Evolutionary conservation across 345 rosid species (phyloP).

Genomic region (Acer negundo): DNA sequence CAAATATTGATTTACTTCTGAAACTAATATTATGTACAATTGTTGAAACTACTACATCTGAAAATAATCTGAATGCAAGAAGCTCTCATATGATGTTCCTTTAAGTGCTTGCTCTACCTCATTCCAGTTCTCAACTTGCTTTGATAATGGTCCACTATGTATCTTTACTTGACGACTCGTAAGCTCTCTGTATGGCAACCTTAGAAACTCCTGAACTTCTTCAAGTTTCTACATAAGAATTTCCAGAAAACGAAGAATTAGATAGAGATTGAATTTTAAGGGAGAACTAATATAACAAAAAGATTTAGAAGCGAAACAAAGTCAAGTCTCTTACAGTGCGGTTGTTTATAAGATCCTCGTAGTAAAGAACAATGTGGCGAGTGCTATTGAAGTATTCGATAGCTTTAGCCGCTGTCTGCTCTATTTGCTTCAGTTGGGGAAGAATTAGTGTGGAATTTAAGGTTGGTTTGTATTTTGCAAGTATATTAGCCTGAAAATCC

Average conservation of each 20-base stretch:
- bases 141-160: constrained; percentile 28
- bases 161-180: constrained; percentile 43
- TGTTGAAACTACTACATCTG: constrained; percentile 8
- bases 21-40: constrained; percentile 7
- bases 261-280: no score
- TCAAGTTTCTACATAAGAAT: constrained; percentile 29
- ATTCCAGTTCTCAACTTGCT: constrained; percentile 33
- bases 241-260: neutral
- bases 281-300: neutral
- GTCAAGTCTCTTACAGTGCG: constrained; percentile 25
- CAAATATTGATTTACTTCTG: constrained; percentile 4
- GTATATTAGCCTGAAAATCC: constrained; percentile 39
- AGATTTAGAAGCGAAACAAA: neutral
- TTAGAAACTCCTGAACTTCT: constrained; percentile 35
- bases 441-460: constrained; percentile 33
- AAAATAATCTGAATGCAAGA: constrained; percentile 24
- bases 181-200: constrained; percentile 36
- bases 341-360: constrained; percentile 40
- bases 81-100: constrained; percentile 32
- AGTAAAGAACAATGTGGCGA: constrained; percentile 40
- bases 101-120: constrained; percentile 24
- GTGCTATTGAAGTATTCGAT: constrained; percentile 35
- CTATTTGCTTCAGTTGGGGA: constrained; percentile 35
- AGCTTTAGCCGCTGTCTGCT: constrained; percentile 31
- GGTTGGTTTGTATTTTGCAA: constrained; percentile 40